These are phyloP conservation scores for Penicillium sp. DNA, from an alignment of 2,329 filamentous ascomycete genomes.

Conservation along the genomic window DNA sequence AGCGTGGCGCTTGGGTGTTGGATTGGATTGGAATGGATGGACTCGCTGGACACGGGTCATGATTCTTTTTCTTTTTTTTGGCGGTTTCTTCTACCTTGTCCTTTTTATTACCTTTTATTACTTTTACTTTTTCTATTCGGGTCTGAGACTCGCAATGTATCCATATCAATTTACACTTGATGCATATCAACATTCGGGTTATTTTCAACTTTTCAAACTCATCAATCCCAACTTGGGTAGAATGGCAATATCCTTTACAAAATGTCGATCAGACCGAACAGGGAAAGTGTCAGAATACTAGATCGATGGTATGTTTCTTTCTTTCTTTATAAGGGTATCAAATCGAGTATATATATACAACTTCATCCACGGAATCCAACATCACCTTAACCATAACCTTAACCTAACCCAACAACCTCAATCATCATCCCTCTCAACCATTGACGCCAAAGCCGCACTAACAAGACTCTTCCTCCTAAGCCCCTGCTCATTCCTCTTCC, in stretches of 20 bases:
- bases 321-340: neutral
- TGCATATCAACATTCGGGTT: neutral
- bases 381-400: neutral
- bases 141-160: slow-evolving; percentile 9
- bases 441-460: slow-evolving; percentile 38
- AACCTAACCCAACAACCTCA: neutral
- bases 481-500: slow-evolving; percentile 36
- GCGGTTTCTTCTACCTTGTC: neutral
- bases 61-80: neutral
- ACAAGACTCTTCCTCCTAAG: slow-evolving; percentile 39
- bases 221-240: neutral
- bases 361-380: neutral
- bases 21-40: neutral
- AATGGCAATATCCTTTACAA: neutral
- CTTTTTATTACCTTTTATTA: slow-evolving; percentile 2
- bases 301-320: neutral
- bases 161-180: neutral
- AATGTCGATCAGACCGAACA: too few species aligned
- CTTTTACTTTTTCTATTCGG: slow-evolving; percentile 4
- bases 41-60: neutral
- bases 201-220: neutral
- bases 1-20: neutral
- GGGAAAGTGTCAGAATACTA: neutral
- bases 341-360: neutral
- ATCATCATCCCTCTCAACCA: slow-evolving; percentile 23